Evolutionary conservation across 345 rosid species (phyloP).

Genomic region (Lenwebbia sp.): DNA sequence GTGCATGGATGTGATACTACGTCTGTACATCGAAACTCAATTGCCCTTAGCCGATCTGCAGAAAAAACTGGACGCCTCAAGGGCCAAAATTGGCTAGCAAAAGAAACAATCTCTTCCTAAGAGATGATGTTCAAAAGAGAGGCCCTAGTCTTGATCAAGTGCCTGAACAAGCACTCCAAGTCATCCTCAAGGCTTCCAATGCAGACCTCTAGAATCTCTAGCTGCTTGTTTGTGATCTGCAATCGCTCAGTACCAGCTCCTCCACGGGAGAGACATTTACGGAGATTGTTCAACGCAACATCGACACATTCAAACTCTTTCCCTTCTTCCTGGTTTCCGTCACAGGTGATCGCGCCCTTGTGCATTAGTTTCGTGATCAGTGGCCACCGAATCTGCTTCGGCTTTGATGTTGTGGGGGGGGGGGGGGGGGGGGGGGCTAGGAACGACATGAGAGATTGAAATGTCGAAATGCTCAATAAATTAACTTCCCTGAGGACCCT

Average conservation of each 20-base stretch:
- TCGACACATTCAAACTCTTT: conserved; percentile 40
- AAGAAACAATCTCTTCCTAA: background rate
- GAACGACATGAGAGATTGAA: conserved; percentile 25
- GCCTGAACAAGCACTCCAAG: conserved; percentile 42
- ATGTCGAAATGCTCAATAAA: conserved; percentile 11
- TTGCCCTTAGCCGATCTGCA: background rate
- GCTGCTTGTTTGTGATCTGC: conserved; percentile 8
- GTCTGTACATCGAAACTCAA: background rate
- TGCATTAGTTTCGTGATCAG: conserved; percentile 31
- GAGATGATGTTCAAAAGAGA: conserved; percentile 60
- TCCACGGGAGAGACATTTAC: background rate
- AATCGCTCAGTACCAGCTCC: background rate
- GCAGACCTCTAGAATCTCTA: conserved; percentile 30
- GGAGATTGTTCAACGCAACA: conserved; percentile 4
- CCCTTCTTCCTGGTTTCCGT: conserved; percentile 12
- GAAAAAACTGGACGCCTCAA: background rate
- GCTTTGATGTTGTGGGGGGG: conserved; percentile 18
- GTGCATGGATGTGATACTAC: background rate
- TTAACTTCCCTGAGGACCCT: conserved; percentile 31
- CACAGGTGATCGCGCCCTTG: conserved; percentile 16
- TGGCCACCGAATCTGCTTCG: conserved; percentile 34
- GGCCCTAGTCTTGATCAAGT: conserved; percentile 48
- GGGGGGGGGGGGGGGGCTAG: conserved; percentile 27
- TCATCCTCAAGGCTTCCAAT: conserved; percentile 39
- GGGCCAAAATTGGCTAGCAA: background rate